Conservation (phyloP, 2,329 filamentous ascomycete genomes). For the Colletotrichum chlorophyti region DNA sequence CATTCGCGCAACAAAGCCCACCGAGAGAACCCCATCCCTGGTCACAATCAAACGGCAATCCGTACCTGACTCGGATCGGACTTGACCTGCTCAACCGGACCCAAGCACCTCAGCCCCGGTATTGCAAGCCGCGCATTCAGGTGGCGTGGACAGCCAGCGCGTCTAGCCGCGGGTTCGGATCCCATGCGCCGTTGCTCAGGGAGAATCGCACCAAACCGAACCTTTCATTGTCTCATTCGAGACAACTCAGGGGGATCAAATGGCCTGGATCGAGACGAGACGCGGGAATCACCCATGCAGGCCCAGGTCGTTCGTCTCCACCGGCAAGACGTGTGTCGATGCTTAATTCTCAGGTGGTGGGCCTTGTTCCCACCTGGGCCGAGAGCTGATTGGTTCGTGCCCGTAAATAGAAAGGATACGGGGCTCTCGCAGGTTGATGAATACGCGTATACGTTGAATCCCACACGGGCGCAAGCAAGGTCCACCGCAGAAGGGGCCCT, state of each 20-base stretch:
- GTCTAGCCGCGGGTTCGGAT: background rate
- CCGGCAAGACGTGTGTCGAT: background rate
- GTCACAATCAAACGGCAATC: background rate
- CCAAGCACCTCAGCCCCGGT: background rate
- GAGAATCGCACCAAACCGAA: too few relatives aligned
- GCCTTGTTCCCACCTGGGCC: too few relatives aligned
- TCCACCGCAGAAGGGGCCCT: too few relatives aligned
- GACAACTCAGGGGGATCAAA: background rate
- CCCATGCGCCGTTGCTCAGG: background rate
- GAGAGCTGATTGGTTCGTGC: background rate
- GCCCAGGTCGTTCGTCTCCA: too few relatives aligned
- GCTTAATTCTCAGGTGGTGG: conserved; percentile 6
- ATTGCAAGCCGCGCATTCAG: conserved; percentile 1
- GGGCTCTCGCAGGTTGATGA: conserved; percentile 7
- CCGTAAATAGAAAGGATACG: background rate
- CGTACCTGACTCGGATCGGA: conserved; percentile 12
- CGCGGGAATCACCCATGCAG: too few relatives aligned
- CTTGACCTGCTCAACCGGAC: background rate
- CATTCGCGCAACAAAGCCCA: background rate
- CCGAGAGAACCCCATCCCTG: background rate
- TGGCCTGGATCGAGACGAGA: background rate
- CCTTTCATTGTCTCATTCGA: too few relatives aligned
- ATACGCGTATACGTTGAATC: conserved; percentile 19
- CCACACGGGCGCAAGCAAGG: background rate
- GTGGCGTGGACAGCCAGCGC: background rate